Percentiles rank a stretch among this genome's conserved stretches.
phyloP scores from a whole-genome alignment of 2,329 filamentous ascomycete genomes.

The Ophiocordyceps camponoti-floridani region DNA sequence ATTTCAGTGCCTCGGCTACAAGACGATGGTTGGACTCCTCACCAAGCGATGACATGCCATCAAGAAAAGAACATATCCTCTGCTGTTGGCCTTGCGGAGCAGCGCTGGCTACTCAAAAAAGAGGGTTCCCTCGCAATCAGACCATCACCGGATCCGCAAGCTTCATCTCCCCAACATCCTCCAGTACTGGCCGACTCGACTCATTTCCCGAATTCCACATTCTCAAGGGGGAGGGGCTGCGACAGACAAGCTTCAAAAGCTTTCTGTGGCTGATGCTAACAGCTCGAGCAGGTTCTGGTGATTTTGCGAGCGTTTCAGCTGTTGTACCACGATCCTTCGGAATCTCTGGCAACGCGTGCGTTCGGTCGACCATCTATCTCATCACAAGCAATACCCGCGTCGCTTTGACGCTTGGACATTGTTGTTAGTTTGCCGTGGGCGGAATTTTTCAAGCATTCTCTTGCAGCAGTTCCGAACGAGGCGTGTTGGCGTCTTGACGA shows the following conservation, averaged over 20 bases:
- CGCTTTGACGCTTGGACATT: conserved; percentile 7
- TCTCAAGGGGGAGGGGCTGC: neutral
- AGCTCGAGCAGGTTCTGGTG: conserved; percentile 17
- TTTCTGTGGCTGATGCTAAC: conserved; percentile 7
- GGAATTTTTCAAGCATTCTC: conserved; percentile 11
- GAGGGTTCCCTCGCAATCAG: too few relatives aligned
- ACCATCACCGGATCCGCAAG: neutral
- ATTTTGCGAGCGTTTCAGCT: conserved; percentile 21
- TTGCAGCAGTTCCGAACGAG: conserved; percentile 13
- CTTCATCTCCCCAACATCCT: too few relatives aligned
- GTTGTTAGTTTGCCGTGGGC: conserved; percentile 5
- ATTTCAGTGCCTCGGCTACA: too few relatives aligned
- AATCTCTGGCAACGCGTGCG: conserved; percentile 19
- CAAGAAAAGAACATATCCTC: too few relatives aligned
- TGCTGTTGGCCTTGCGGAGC: too few relatives aligned
- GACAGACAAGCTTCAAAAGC: neutral
- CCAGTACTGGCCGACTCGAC: neutral
- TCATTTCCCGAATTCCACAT: neutral
- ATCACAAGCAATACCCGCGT: conserved; percentile 6
- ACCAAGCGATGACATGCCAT: too few relatives aligned
- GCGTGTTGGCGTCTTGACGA: conserved; percentile 22
- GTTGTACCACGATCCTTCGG: conserved; percentile 21
- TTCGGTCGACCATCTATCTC: conserved; percentile 11
- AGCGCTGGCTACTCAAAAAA: too few relatives aligned
- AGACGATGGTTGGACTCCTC: too few relatives aligned